These are phyloP conservation scores for Fusarium sp. DNA, from an alignment of 2,329 filamentous ascomycete genomes.

Conservation along the genomic window DNA sequence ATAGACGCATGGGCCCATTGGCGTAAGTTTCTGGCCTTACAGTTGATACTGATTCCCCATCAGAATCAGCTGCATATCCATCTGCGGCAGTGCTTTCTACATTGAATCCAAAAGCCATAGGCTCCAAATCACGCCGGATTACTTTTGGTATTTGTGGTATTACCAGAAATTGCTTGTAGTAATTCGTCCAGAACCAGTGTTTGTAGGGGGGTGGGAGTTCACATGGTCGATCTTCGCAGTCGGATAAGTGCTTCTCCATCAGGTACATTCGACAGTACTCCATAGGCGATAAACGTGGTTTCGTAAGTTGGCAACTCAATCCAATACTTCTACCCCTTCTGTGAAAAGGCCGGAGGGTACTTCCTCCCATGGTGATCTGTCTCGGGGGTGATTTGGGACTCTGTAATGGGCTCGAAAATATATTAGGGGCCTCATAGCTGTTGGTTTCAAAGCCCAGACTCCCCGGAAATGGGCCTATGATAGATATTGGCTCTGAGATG, in stretches of 20 bases:
- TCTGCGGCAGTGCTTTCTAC: neutral
- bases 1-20: slow-evolving; percentile 43
- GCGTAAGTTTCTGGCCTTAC: slow-evolving; percentile 7
- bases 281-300: slow-evolving; percentile 52
- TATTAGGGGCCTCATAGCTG: neutral
- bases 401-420: neutral
- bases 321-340: neutral
- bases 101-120: neutral
- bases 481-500: slow-evolving; percentile 38
- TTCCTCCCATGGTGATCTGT: neutral
- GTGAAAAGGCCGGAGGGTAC: neutral
- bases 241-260: slow-evolving; percentile 45
- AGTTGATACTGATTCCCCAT: slow-evolving; percentile 36
- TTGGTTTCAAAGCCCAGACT: neutral
- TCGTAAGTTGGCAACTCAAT: slow-evolving; percentile 21
- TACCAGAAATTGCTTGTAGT: slow-evolving; percentile 51
- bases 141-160: slow-evolving; percentile 45
- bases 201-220: slow-evolving; percentile 44
- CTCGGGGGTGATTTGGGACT: neutral
- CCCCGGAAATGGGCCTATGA: neutral
- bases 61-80: slow-evolving; percentile 11
- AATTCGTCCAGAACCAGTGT: slow-evolving; percentile 48
- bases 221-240: slow-evolving; percentile 40
- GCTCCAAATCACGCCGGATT: slow-evolving; percentile 34
- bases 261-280: slow-evolving; percentile 51